A percentile compares a stretch with the other conserved stretches of the same genome.
Evolutionary conservation across 2,329 filamentous ascomycete species (phyloP).

Genomic region (Ceratocystis alfenasii): DNA sequence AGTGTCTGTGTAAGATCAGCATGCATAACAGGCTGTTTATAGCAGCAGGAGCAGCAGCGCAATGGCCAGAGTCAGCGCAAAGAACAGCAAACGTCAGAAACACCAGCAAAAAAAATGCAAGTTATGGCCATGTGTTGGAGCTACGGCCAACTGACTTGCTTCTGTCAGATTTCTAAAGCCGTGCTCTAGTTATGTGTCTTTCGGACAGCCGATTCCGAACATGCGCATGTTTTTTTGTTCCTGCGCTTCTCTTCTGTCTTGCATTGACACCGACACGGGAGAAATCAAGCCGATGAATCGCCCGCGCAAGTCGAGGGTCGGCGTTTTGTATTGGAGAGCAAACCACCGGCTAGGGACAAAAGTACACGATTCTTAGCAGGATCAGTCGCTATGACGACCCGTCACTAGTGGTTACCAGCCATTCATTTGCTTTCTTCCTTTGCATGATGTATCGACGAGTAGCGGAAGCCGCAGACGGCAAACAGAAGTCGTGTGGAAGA

Average conservation of each 20-base stretch:
- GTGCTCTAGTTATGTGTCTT: neutral
- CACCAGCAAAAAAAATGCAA: neutral
- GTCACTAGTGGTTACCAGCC: neutral
- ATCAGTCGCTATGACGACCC: neutral
- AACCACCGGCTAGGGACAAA: neutral
- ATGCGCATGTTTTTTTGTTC: neutral
- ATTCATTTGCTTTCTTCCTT: neutral
- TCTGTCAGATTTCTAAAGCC: neutral
- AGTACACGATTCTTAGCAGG: neutral
- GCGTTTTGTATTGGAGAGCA: neutral
- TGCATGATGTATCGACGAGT: neutral
- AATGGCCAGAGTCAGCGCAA: neutral
- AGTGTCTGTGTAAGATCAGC: neutral
- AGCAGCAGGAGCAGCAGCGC: neutral
- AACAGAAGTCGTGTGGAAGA: neutral
- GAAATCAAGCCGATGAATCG: neutral
- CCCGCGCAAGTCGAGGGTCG: neutral
- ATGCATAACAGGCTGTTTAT: slow-evolving; percentile 5
- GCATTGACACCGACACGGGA: neutral
- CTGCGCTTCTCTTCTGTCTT: neutral
- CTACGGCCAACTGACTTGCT: neutral
- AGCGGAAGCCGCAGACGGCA: neutral
- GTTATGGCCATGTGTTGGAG: neutral
- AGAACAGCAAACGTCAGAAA: neutral
- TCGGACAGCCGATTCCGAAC: neutral